phyloP scores from a whole-genome alignment of 2,329 filamentous ascomycete species.

The Aquanectria penicillioides region DNA sequence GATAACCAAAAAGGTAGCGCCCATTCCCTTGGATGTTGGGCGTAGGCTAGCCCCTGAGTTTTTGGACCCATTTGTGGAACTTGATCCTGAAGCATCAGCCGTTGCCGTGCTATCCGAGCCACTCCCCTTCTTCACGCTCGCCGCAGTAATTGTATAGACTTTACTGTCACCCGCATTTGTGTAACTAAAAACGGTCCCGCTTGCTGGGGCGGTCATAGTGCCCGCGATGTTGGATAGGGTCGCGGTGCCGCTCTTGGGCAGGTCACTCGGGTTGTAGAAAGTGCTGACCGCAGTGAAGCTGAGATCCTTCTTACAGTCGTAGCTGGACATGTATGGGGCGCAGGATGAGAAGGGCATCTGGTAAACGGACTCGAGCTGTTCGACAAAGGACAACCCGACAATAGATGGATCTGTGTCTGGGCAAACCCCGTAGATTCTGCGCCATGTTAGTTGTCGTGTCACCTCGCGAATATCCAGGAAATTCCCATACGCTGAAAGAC shows the following conservation, averaged over 20 bases:
- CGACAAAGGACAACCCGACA: constrained; percentile 30
- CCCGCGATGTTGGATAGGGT: constrained; percentile 43
- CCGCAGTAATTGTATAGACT: constrained; percentile 49
- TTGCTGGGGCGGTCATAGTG: constrained; percentile 46
- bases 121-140: constrained; percentile 18
- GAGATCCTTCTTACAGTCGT: constrained; percentile 36
- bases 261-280: constrained; percentile 33
- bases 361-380: constrained; percentile 24
- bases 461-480: not conserved
- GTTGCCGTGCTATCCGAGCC: constrained; percentile 18
- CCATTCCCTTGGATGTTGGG: not conserved
- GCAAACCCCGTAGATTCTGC: constrained; percentile 40
- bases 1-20: not conserved
- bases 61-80: constrained; percentile 9
- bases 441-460: constrained; percentile 27
- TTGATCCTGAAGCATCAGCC: constrained; percentile 3
- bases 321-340: constrained; percentile 31
- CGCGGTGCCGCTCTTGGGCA: constrained; percentile 43
- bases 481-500: constrained; percentile 45
- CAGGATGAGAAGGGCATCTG: constrained; percentile 27
- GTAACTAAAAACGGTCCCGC: constrained; percentile 48
- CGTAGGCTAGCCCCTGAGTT: constrained; percentile 2
- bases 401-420: constrained; percentile 43
- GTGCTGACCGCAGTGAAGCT: constrained; percentile 35
- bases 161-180: constrained; percentile 41